Evolutionary conservation across 148 eudicot species (phyloP), one percentile per base, ranked within the genome.

Genomic region (Rhododendron griersonianum): DNA sequence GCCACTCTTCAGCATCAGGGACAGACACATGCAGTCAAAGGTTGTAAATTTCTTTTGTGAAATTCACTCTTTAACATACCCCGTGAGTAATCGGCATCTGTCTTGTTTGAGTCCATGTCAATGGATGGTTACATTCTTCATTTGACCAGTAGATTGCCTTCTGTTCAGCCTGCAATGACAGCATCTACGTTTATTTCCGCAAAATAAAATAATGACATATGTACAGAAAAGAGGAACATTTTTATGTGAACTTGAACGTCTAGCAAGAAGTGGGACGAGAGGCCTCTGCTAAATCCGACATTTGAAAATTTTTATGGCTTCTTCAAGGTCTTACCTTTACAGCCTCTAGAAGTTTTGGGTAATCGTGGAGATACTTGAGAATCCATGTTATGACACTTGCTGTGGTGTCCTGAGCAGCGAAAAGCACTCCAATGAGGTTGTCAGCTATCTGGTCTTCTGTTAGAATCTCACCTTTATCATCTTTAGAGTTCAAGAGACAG

Each of bases 351-450:
- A 95, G 81, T 69, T 91, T 75, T 19, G 79, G 87, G 51, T 95
- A 84, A 83, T 94, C 94, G 57, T 87, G 81, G 39, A 96, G 93
- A 90, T 95, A 96, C 81, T 95, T 96, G 76, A 96, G 88, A 84
- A 93, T 92, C 98, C 98, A 96, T 57, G 99, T 95, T 45, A 95
- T 86, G 28, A 86, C 92, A 87, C 99, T 95, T 19, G 99, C 98
- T 39, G 98, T 93, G n/a, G 99, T 96, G 78, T 96, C 99, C 86
- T 94, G 99, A 67, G 98, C 98, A 28, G 99, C 99, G 81, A 96
- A 96, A 5, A 96, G 86, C 41, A 96, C 96, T 63, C 99, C 99
- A 33, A 96, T 93, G 63, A 96, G 87, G 84, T 95, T 96, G 83
- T 96, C 99, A 0, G 92, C 87, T 23, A 95, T 92, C 86, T 96